Base-by-base conservation (phyloP, 805 yeast genomes). In the Kodamaea kaohsiungensis region DNA sequence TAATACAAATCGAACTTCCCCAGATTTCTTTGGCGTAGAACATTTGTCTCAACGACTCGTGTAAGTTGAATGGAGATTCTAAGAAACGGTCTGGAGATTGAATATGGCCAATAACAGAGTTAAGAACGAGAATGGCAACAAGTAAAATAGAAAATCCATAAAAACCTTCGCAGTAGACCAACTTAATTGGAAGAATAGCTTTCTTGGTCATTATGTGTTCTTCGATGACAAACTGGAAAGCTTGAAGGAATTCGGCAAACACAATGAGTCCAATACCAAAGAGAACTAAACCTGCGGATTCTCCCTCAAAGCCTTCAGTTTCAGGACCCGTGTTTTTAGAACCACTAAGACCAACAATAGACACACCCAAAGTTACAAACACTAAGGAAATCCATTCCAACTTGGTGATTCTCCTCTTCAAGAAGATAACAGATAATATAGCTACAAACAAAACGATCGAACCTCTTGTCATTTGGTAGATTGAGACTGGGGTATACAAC, bases 401-500 rank as follows among this genome's bases (percentile, higher is more conserved):
- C 55, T 80, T 77, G 8, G 84, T 73, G 48, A 89, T 83, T 16
- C 65, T 69, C 43, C 83, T 77, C 47, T 79, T 73, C 58, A 89
- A 77, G 62, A 88, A 87, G 1, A 85, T 25, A 39, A 86, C 86
- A 18, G 90, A 84, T 63, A 88, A 78, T 13, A 84, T 67, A 1
- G 92, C 96, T 19, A 88, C 96, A 70, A 87, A 88, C 43, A 89
- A 69, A 43, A 89, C 89, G 43, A 88, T 72, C 0, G 91, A 82
- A 2, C 96, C 95, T 59, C 96, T 75, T n/a, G 88, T 85, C 96
- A 89, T 89, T 66, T 89, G 96, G 67, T 88, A 89, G 49, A 88
- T 80, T 1, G 91, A 86, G 7, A 88, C 95, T 0, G 95, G 93
- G 0, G 86, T 84, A 67, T 84, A 85, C 19, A 87, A 66, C 56